A percentile compares a stretch with the other conserved stretches of the same genome.
These are phyloP conservation scores for Paracorniculantispora psalliotae DNA, from an alignment of 2,329 filamentous ascomycete genomes.

Conservation along the genomic window DNA sequence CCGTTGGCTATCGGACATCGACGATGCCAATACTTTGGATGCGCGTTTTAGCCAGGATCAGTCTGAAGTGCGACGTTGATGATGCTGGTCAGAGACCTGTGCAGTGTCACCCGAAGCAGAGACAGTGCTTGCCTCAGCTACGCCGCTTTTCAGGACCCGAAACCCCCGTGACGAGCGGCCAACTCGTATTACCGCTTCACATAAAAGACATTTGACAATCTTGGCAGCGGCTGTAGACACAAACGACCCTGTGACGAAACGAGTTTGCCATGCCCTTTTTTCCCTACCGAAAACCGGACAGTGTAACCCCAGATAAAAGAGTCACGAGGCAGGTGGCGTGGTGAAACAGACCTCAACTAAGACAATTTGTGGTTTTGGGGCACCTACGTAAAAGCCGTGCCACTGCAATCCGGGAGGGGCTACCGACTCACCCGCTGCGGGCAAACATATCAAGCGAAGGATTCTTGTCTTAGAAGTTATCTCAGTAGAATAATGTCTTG, in stretches of 20 bases:
- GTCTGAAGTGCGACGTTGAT: background rate
- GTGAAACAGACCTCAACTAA: constrained; percentile 8
- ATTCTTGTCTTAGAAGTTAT: background rate
- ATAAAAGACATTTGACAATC: background rate
- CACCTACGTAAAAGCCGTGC: background rate
- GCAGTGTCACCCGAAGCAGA: background rate
- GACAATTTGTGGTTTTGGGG: background rate
- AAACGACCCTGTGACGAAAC: background rate
- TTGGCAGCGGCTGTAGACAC: background rate
- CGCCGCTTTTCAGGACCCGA: background rate
- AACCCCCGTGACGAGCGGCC: background rate
- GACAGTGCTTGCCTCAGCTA: background rate
- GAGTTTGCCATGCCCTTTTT: background rate
- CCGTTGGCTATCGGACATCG: background rate
- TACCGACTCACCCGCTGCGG: background rate
- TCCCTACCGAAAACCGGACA: background rate
- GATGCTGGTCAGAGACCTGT: background rate
- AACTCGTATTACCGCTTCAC: background rate
- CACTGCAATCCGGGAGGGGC: background rate
- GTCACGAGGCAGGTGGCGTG: constrained; percentile 7
- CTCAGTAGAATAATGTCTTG: background rate
- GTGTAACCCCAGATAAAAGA: background rate
- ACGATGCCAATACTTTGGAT: background rate
- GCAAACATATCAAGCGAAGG: background rate
- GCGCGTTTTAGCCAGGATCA: background rate